These are phyloP conservation scores for Xylariaceae sp. DNA, from an alignment of 2,329 filamentous ascomycete species.

Conservation along the genomic window DNA sequence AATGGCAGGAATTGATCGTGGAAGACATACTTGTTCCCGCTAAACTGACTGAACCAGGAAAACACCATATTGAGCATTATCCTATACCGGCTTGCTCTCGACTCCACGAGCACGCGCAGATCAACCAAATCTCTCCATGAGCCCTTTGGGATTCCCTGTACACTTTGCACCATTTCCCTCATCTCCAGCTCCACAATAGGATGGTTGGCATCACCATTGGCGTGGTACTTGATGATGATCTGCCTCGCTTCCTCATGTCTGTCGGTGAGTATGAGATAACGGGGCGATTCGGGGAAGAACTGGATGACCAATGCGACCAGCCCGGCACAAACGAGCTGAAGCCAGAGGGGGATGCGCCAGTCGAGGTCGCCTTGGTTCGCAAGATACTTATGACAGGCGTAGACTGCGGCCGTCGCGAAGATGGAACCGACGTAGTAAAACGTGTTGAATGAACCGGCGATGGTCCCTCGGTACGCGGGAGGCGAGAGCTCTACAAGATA, in stretches of 20 bases:
- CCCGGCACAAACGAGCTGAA: conserved; percentile 34
- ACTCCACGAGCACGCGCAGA: conserved; percentile 35
- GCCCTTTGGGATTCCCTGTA: conserved; percentile 33
- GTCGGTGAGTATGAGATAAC: conserved; percentile 35
- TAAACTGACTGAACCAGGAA: conserved; percentile 41
- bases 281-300: conserved; percentile 37
- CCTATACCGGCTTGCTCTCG: conserved; percentile 36
- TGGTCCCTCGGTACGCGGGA: conserved; percentile 53
- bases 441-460: conserved; percentile 51
- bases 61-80: conserved; percentile 40
- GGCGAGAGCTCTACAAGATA: conserved; percentile 59
- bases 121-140: conserved; percentile 38
- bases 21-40: conserved; percentile 35
- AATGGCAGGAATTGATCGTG: background rate
- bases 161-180: conserved; percentile 38
- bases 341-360: conserved; percentile 35
- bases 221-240: conserved; percentile 40
- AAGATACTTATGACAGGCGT: conserved; percentile 31
- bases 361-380: conserved; percentile 28
- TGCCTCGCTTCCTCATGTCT: conserved; percentile 35
- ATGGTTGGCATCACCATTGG: conserved; percentile 39
- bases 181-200: conserved; percentile 41
- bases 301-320: conserved; percentile 32
- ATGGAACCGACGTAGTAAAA: conserved; percentile 39
- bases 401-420: conserved; percentile 33